Conservation (phyloP, 1,139 yeast genomes). For the Debaryomyces nepalensis region DNA sequence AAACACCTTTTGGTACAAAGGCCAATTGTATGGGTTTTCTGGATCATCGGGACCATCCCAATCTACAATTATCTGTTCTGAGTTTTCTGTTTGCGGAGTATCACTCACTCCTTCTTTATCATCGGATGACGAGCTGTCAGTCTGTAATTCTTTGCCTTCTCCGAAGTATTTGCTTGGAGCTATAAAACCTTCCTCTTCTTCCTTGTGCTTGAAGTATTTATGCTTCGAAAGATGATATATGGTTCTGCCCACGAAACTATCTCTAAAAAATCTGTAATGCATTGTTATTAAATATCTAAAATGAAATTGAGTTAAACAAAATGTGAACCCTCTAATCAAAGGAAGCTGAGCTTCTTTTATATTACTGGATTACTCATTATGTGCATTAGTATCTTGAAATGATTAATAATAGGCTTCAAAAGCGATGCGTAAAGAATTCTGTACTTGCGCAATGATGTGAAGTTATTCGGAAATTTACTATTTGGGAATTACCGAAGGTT, state of each 20-base stretch:
- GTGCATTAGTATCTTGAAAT: not conserved
- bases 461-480: too few species aligned
- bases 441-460: not conserved
- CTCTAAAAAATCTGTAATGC: constrained; percentile 31
- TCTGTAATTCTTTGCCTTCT: not conserved
- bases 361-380: too few species aligned
- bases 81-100: constrained; percentile 16
- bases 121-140: constrained; percentile 42
- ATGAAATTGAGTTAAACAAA: too few species aligned
- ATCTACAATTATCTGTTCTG: constrained; percentile 26
- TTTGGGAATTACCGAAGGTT: not conserved
- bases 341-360: constrained; percentile 3
- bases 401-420: not conserved
- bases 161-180: constrained; percentile 37
- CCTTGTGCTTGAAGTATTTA: constrained; percentile 33
- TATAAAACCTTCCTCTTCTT: constrained; percentile 37
- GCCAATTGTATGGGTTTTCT: constrained; percentile 38
- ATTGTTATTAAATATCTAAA: constrained; percentile 6
- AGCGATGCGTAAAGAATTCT: not conserved
- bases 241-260: constrained; percentile 39
- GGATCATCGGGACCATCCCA: constrained; percentile 37
- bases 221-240: constrained; percentile 38
- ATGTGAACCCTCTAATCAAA: too few species aligned
- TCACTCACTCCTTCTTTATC: constrained; percentile 22
- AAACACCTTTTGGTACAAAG: constrained; percentile 23